Percentiles rank a stretch among this genome's conserved stretches.
Evolutionary conservation across 805 yeast genomes (phyloP).

Genomic region (Lachancea fermentati): DNA sequence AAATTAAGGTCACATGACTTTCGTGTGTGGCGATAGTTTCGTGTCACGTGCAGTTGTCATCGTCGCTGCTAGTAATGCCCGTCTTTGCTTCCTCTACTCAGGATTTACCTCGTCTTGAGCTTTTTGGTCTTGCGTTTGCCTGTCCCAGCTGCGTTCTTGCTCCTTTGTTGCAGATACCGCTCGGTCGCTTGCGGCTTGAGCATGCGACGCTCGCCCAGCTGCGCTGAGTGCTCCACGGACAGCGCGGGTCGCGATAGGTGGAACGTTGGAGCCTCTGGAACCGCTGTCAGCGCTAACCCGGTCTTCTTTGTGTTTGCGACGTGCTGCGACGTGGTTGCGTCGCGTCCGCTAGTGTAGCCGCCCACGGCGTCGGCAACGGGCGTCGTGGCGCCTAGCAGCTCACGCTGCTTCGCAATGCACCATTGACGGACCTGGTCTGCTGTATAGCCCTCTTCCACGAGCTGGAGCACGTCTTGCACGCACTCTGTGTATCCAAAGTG

Average conservation of each 20-base stretch:
- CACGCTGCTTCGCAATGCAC: slow-evolving; percentile 23
- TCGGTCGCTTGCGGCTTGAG: slow-evolving; percentile 5
- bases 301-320: background rate
- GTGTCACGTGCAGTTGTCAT: too few relatives aligned
- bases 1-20: too few relatives aligned
- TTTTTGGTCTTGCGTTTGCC: slow-evolving; percentile 5
- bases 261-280: slow-evolving; percentile 2
- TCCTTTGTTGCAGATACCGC: slow-evolving; percentile 3
- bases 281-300: background rate
- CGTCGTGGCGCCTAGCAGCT: slow-evolving; percentile 15
- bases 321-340: too few relatives aligned
- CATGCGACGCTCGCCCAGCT: background rate
- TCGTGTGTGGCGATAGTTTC: too few relatives aligned
- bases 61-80: too few relatives aligned
- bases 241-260: slow-evolving; percentile 2
- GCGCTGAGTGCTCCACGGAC: slow-evolving; percentile 5
- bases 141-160: background rate
- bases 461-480: slow-evolving; percentile 48
- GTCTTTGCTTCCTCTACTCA: too few relatives aligned
- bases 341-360: too few relatives aligned
- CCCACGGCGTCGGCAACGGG: too few relatives aligned
- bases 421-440: slow-evolving; percentile 21
- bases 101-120: slow-evolving; percentile 1
- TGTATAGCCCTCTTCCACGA: slow-evolving; percentile 23
- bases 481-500: slow-evolving; percentile 60